These are phyloP conservation scores for Microsporum canis DNA, from an alignment of 2,329 filamentous ascomycete genomes.

Conservation along the genomic window DNA sequence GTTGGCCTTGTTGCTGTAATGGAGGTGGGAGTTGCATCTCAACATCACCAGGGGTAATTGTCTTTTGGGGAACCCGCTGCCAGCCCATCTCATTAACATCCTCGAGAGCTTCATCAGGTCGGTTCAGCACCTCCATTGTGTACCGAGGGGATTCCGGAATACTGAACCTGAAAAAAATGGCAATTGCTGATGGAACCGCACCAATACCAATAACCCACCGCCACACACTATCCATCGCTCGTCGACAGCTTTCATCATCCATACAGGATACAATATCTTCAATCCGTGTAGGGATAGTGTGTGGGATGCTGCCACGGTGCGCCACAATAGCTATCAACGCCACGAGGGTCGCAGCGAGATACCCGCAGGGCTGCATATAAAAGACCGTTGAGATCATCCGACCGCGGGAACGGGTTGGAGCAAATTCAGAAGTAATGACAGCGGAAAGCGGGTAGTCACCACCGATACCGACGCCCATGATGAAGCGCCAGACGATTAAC, in stretches of 20 bases:
- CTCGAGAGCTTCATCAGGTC: constrained; percentile 15
- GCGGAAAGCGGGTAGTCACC: constrained; percentile 4
- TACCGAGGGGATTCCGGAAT: constrained; percentile 57
- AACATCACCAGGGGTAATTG: not conserved
- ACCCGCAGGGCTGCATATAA: constrained; percentile 76
- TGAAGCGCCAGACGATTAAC: not conserved
- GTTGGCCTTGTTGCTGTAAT: not conserved
- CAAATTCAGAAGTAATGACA: not conserved
- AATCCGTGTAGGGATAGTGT: not conserved
- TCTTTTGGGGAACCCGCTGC: constrained; percentile 4
- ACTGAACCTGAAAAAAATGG: constrained; percentile 55
- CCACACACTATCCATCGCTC: constrained; percentile 51
- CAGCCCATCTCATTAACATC: constrained; percentile 5
- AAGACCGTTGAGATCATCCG: constrained; percentile 51
- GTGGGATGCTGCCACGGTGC: constrained; percentile 1
- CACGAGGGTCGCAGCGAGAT: constrained; percentile 63
- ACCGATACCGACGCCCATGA: constrained; percentile 6
- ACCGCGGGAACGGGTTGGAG: not conserved
- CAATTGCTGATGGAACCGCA: constrained; percentile 51
- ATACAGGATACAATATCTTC: not conserved
- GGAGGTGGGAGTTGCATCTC: constrained; percentile 1
- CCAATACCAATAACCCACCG: constrained; percentile 56
- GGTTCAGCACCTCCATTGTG: constrained; percentile 45
- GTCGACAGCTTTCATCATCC: constrained; percentile 1
- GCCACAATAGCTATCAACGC: constrained; percentile 21